Evolutionary conservation across 2,329 filamentous ascomycete species (phyloP), one percentile per base, ranked within the genome.

Genomic region (Apiospora phragmitis): DNA sequence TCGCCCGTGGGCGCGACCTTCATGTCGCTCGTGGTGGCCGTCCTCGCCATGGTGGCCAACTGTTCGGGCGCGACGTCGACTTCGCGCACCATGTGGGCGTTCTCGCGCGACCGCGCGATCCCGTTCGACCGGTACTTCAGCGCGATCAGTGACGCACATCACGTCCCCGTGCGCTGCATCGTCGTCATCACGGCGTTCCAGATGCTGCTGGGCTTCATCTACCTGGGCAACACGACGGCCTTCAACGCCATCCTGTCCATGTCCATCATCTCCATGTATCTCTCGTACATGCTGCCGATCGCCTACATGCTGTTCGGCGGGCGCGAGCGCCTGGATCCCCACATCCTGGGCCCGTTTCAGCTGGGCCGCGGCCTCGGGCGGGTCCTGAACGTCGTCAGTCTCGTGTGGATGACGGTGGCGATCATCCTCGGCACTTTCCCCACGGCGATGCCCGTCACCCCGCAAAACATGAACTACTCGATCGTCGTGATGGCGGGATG

Each of bases 341-440:
- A 62, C 11, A 12, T 38, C 8, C 29, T 62, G 55, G 55, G 55
- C 7, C 55, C 55, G 70, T 83, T 12, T 70, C 81, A 1, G 79
- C 79, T 18, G 81, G 84, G 0, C 79, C 83, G 18, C 69, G 74
- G 70, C 77, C 1, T 67, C 4, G 42, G 42, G 38, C 42, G 38
- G 14, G 38, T 18, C 12, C 66, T 81, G 49, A 87, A 87, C 38
- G n/a, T 80, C 0, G 69, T 85, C 8, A 80, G 83, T 0, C 76
- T 83, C 21, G 69, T 80, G 1, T 88, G 85, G 84, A 80, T 86
- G 26, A 59, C 79, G 0, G 71, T 87, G 8, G 82, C 82, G 0
- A 81, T 84, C 45, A 71, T 85, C 1, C 84, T 87, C 51, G 84
- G 84, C 73, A 84, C 80, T 0, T 85, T 87, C 45, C 85, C 84